Base-by-base conservation (phyloP, 2,329 filamentous ascomycete species). In the Phaeoacremonium minimum region DNA sequence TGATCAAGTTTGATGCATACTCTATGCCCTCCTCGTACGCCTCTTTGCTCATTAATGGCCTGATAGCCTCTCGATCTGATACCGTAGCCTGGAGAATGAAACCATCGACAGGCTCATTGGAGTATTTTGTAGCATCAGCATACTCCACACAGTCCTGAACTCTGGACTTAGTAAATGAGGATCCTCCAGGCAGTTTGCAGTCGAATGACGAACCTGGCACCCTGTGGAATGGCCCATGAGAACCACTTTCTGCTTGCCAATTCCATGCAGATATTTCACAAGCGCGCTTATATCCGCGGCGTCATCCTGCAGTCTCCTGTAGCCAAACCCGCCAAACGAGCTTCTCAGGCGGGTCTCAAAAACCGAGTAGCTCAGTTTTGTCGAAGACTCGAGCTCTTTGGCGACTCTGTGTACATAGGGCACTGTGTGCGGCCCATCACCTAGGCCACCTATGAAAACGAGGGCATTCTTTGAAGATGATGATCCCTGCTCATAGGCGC, bases 31-130 rank as follows among this genome's bases (percentile, higher is more conserved):
- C 57, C 13, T 71, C 61, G 42, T 75, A 60, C 18, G 55, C 47
- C 6, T 68, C 60, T 5, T 64, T 50, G 1, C 57, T 55, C 33
- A 77, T 61, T 6, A 72, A 52, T 4, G 63, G 52, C 4, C 60
- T 60, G 9, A 85, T 51, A 0, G 72, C 75, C 55, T 94, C 83
- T 18, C 87, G 73, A 56, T 95, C 88, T 2, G 80, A 87, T 4
- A 90, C 81, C 0, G 86, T 81, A 0, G 83, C 87, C 57, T 95
- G 89, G 37, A 95, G 63, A 30, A 95, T 83, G 33, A 80, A 81
- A 22, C 84, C 89, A 41, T 93, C 78, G 2, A 95, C 63, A 0
- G 77, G 73, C 11, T 75, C 62, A 28, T 61, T 58, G 6, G 51
- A 50, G 22, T 67, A 49, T 44, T 65, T 65, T 33, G 55, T 53